A percentile compares a stretch with the other conserved stretches of the same genome.
Evolutionary conservation across 2,329 filamentous ascomycete genomes (phyloP).

Genomic region (Cylindrodendrum hubeiense): DNA sequence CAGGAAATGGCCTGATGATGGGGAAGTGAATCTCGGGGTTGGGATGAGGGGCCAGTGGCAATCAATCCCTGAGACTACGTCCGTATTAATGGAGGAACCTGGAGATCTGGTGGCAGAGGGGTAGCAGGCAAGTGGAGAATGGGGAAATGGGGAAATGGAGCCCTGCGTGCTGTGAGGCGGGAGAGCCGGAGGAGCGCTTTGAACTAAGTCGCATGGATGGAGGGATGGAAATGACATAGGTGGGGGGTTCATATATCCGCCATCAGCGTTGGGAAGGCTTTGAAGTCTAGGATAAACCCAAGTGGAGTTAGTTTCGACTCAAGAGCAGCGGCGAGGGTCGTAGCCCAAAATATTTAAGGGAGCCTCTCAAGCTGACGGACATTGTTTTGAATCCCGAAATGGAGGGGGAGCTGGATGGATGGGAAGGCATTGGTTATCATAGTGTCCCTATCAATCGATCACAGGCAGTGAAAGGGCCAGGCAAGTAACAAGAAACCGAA

Average conservation of each 20-base stretch:
- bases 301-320: background rate
- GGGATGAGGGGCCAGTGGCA: slow-evolving; percentile 20
- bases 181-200: slow-evolving; percentile 1
- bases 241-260: background rate
- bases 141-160: slow-evolving; percentile 40
- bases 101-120: slow-evolving; percentile 25
- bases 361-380: background rate
- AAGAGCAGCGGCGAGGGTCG: background rate
- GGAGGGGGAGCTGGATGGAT: background rate
- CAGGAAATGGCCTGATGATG: slow-evolving; percentile 12
- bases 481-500: background rate
- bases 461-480: background rate
- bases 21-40: slow-evolving; percentile 14
- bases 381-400: background rate
- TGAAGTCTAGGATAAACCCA: no score
- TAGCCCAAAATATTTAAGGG: background rate
- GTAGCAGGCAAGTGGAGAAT: slow-evolving; percentile 27
- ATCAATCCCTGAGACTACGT: slow-evolving; percentile 17
- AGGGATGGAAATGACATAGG: background rate
- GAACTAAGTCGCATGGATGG: slow-evolving; percentile 1
- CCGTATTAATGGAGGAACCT: slow-evolving; percentile 18
- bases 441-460: background rate
- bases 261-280: background rate
- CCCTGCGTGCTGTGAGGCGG: slow-evolving; percentile 2
- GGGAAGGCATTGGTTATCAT: background rate